Evolutionary conservation across 192 early-diverging fungal genomes (phyloP).

Genomic region (Gryganskiella cystojenkinii): DNA sequence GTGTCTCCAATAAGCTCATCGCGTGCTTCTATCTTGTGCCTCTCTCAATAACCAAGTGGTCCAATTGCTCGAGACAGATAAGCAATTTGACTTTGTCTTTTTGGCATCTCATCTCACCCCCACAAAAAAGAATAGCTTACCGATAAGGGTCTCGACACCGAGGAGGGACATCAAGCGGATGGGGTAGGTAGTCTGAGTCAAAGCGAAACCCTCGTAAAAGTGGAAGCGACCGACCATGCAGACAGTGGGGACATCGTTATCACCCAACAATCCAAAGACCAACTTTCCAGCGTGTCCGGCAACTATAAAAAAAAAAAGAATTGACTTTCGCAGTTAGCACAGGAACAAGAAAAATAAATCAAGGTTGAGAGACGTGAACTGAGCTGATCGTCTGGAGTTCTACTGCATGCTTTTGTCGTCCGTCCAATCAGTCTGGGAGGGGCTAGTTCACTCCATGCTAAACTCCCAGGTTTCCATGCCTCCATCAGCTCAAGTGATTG

Average conservation of each 20-base stretch:
- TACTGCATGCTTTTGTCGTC: too few relatives aligned
- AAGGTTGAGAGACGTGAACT: neutral
- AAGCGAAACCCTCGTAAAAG: constrained; percentile 88
- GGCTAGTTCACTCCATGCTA: too few relatives aligned
- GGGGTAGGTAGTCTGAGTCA: constrained; percentile 84
- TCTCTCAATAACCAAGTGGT: too few relatives aligned
- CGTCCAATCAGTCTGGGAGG: too few relatives aligned
- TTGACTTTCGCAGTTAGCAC: neutral
- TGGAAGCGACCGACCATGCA: constrained; percentile 94
- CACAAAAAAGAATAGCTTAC: too few relatives aligned
- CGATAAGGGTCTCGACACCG: constrained; percentile 79
- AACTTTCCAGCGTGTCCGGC: constrained; percentile 82
- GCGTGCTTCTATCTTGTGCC: too few relatives aligned
- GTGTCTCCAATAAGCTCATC: too few relatives aligned
- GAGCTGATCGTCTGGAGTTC: neutral
- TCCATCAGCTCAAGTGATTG: too few relatives aligned
- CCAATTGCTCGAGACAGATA: too few relatives aligned
- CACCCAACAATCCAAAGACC: constrained; percentile 85
- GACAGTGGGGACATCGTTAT: constrained; percentile 69
- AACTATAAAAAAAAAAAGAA: constrained; percentile 48
- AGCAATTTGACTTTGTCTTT: too few relatives aligned
- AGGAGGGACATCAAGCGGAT: constrained; percentile 87
- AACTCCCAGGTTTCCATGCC: too few relatives aligned
- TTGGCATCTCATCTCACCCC: too few relatives aligned
- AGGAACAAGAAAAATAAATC: constrained; percentile 8